These are phyloP conservation scores for Podospora didyma DNA, from an alignment of 495 filamentous ascomycete species.

Conservation along the genomic window DNA sequence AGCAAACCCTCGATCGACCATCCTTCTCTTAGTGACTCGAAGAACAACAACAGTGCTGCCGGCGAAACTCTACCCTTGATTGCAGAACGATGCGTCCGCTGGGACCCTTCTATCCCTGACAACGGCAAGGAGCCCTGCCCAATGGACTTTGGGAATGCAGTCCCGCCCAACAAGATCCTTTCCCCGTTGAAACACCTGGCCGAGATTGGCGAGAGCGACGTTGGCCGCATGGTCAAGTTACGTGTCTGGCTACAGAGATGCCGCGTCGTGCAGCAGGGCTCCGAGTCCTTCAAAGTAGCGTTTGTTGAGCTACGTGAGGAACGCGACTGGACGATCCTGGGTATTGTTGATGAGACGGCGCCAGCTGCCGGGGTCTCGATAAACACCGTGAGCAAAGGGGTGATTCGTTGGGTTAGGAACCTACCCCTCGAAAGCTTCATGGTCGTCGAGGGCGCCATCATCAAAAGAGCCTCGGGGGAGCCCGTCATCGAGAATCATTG, in stretches of 20 bases:
- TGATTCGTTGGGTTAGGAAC: not conserved
- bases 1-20: too few relatives aligned
- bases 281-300: not conserved
- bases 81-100: too few relatives aligned
- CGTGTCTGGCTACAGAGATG: not conserved
- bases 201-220: not conserved
- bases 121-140: too few relatives aligned
- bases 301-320: not conserved
- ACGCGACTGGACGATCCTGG: not conserved
- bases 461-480: not conserved
- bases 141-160: slow-evolving; percentile 49
- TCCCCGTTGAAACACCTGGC: not conserved
- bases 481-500: not conserved
- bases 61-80: too few relatives aligned
- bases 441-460: not conserved
- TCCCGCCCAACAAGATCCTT: not conserved
- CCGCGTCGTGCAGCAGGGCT: not conserved
- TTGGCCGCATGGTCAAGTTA: not conserved
- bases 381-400: not conserved
- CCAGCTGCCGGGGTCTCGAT: not conserved
- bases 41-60: too few relatives aligned
- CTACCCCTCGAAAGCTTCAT: not conserved
- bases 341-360: not conserved
- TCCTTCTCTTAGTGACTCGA: too few relatives aligned
- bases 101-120: too few relatives aligned